Percentiles rank a stretch among this genome's conserved stretches.
These are phyloP conservation scores for Eragrostis curvula DNA, from an alignment of 176 grass and related monocot species.

Conservation along the genomic window DNA sequence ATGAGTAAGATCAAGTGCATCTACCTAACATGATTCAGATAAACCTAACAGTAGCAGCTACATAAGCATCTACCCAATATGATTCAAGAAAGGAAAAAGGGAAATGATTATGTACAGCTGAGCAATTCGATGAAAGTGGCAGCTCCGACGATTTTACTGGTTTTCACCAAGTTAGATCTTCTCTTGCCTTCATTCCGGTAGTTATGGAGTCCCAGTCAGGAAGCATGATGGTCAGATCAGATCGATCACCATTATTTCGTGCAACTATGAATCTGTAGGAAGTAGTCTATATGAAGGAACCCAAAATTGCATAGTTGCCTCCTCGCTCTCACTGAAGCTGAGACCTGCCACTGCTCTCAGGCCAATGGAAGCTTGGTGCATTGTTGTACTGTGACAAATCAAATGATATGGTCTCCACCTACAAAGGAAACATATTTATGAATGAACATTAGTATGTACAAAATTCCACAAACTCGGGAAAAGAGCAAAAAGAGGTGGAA, in stretches of 20 bases:
- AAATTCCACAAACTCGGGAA: conserved; percentile 10
- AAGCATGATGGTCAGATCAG: conserved; percentile 1
- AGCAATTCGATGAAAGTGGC: not conserved
- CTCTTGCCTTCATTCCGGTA: not conserved
- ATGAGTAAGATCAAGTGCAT: conserved; percentile 6
- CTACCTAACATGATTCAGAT: conserved; percentile 25
- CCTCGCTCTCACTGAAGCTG: conserved; percentile 54
- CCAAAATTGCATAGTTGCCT: not conserved
- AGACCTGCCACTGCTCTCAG: conserved; percentile 74
- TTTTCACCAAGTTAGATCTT: conserved; percentile 7
- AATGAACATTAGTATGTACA: conserved; percentile 3
- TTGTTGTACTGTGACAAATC: conserved; percentile 81
- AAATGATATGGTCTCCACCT: conserved; percentile 88
- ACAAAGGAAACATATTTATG: conserved; percentile 31
- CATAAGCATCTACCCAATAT: not conserved
- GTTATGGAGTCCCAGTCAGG: not conserved
- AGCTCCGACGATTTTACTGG: not conserved
- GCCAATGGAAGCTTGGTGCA: conserved; percentile 68
- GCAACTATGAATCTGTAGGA: not conserved
- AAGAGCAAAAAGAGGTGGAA: conserved; percentile 28
- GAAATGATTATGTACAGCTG: conserved; percentile 31
- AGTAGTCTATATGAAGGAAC: conserved; percentile 17
- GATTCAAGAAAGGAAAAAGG: not conserved
- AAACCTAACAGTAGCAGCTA: not conserved
- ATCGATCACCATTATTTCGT: not conserved